Evolutionary conservation across 495 filamentous ascomycete genomes (phyloP).

Genomic region (Penicillium canescens): DNA sequence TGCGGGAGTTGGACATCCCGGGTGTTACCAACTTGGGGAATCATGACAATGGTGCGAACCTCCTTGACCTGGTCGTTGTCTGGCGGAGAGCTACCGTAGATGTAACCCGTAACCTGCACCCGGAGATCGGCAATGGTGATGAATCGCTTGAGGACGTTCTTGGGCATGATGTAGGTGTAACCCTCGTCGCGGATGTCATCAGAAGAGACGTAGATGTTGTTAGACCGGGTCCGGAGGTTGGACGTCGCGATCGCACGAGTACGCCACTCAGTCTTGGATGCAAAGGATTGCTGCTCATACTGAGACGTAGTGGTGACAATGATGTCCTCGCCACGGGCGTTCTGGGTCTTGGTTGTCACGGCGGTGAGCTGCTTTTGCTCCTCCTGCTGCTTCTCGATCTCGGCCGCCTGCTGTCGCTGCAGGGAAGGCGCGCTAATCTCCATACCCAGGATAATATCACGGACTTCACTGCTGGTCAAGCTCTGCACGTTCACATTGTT

Average conservation of each 20-base stretch:
- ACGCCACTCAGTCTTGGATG: conserved; percentile 98
- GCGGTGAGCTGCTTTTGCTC: conserved; percentile 96
- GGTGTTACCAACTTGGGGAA: conserved; percentile 93
- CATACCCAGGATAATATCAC: conserved; percentile 99
- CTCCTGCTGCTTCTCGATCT: conserved; percentile 98
- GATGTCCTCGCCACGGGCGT: conserved; percentile 96
- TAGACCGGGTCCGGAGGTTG: conserved; percentile 90
- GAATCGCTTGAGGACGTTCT: conserved; percentile 98
- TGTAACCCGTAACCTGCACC: conserved; percentile 92
- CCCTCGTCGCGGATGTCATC: conserved; percentile 83
- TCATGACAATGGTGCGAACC: conserved; percentile 92
- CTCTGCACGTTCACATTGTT: conserved; percentile 99
- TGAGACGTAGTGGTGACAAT: conserved; percentile 97
- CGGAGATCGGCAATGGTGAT: conserved; percentile 97
- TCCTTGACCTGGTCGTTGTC: conserved; percentile 98
- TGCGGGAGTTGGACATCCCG: conserved; percentile 90
- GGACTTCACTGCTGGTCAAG: conserved; percentile 93
- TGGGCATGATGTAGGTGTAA: conserved; percentile 96
- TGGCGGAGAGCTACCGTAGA: conserved; percentile 89
- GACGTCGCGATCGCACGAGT: conserved; percentile 95
- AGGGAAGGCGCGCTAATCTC: conserved; percentile 97
- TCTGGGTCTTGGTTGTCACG: conserved; percentile 97
- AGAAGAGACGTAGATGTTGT: conserved; percentile 98
- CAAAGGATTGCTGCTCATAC: conserved; percentile 96
- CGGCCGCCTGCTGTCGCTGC: conserved; percentile 97